Base-by-base conservation (phyloP, 2,329 filamentous ascomycete species). In the Colletotrichum orbiculare region DNA sequence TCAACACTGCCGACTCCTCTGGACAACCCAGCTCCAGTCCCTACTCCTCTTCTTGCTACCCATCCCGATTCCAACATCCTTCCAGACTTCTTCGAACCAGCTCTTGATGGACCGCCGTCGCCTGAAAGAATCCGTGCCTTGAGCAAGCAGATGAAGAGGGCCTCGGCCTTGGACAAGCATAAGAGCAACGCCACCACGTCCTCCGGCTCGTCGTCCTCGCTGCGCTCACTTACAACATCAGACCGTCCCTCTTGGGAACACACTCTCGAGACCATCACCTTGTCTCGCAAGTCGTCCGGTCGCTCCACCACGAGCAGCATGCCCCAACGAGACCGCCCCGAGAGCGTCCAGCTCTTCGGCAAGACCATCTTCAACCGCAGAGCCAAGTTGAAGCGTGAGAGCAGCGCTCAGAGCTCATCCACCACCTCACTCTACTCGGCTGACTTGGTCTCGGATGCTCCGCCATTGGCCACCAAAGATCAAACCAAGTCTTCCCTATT, bases 51-150 rank as follows among this genome's bases (percentile, higher is more conserved):
- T 56, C 59, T 60, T 56, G 52, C 60, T 47, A 50, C 59, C 43
- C 63, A 63, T 45, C 52, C 54, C 37, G 54, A 56, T 41, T 47
- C 46, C 55, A 56, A 69, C 55, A 59, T 42, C 68, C 62, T 79
- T 52, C 71, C 77, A 64, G 82, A 85, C 63, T 78, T 85, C 58
- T 75, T 89, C 62, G 86, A 84, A 64, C 86, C 87, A 53, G 82
- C 87, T 66, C 76, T 89, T 60, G 85, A 89, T 69, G 85, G 85
- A 15, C 87, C 87, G 45, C 86, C 87, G 0, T 89, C 87, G 39
- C 85, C 87, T 35, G 83, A 87, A 70, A 82, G 82, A 67, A 82
- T 88, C 69, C 83, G 87, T 69, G 85, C 85, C 63, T 78, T 88
- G 56, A 87, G 80, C 73, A 83, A 84, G 73, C 84, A 88, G 75